Conservation (phyloP, 495 filamentous ascomycete genomes). For the Niebla homalea region DNA sequence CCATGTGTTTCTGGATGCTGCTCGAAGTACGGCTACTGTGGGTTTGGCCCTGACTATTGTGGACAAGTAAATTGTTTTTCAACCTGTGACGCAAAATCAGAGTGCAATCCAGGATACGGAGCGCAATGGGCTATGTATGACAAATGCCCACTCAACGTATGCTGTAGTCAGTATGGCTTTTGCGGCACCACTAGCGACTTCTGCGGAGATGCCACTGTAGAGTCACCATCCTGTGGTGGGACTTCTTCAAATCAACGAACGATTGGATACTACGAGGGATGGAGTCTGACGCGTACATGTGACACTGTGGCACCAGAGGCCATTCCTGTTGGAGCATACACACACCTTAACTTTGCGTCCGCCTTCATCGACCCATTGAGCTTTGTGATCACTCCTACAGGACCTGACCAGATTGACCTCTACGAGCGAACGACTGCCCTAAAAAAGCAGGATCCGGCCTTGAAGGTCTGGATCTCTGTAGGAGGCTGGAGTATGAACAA, state of each 20-base stretch:
- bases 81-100: slow-evolving; percentile 17
- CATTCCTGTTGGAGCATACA: slow-evolving; percentile 16
- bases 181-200: slow-evolving; percentile 15
- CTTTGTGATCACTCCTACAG: slow-evolving; percentile 17
- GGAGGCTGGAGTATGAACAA: slow-evolving; percentile 23
- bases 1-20: slow-evolving; percentile 18
- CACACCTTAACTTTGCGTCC: slow-evolving; percentile 37
- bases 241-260: neutral
- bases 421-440: slow-evolving; percentile 12
- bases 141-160: slow-evolving; percentile 26
- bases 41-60: slow-evolving; percentile 18
- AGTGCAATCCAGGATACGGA: slow-evolving; percentile 21
- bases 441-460: slow-evolving; percentile 8
- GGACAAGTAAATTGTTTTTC: slow-evolving; percentile 14
- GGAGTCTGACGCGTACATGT: slow-evolving; percentile 10
- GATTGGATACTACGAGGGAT: slow-evolving; percentile 21
- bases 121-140: slow-evolving; percentile 7
- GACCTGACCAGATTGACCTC: neutral
- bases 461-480: slow-evolving; percentile 18
- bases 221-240: slow-evolving; percentile 9
- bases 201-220: slow-evolving; percentile 14
- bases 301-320: slow-evolving; percentile 12
- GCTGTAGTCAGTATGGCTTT: slow-evolving; percentile 23
- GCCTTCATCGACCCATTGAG: slow-evolving; percentile 25
- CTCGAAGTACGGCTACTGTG: slow-evolving; percentile 10